These are phyloP conservation scores for Fusarium praegraminearum DNA, from an alignment of 2,329 filamentous ascomycete genomes.

Conservation along the genomic window DNA sequence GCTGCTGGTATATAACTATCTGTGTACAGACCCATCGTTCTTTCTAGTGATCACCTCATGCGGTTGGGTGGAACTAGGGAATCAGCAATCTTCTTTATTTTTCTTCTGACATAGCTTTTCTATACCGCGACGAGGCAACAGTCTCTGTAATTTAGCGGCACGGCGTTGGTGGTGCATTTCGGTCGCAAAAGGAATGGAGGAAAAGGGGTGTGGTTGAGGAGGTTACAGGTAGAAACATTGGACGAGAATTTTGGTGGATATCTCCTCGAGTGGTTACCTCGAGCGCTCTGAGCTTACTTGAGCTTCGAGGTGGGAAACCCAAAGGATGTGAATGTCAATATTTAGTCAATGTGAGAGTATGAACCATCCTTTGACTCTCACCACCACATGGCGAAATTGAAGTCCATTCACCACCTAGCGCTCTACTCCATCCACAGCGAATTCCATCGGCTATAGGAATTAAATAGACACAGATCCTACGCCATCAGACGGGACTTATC, in stretches of 20 bases:
- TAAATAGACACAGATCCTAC: neutral
- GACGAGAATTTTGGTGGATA: neutral
- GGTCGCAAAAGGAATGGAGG: conserved; percentile 23
- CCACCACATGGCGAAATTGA: neutral
- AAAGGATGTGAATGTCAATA: conserved; percentile 22
- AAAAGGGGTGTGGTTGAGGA: conserved; percentile 10
- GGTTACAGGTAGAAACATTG: neutral
- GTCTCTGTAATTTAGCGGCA: conserved; percentile 46
- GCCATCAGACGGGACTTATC: neutral
- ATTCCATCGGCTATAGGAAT: no score
- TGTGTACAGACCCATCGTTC: neutral
- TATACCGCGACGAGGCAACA: conserved; percentile 42
- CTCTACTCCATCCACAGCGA: neutral
- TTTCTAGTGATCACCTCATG: neutral
- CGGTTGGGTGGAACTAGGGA: conserved; percentile 7
- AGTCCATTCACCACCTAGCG: neutral
- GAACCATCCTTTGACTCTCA: neutral
- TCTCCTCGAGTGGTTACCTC: neutral
- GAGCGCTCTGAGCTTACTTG: neutral
- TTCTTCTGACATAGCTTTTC: conserved; percentile 39
- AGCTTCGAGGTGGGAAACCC: neutral
- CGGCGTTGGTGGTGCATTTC: conserved; percentile 48
- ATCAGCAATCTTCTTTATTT: conserved; percentile 27
- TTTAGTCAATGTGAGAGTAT: conserved; percentile 26
- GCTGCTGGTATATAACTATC: neutral